Evolutionary conservation across 179 eudicot genomes (phyloP), one percentile per base, ranked within the genome.

Genomic region (Heliamphora pulchella): DNA sequence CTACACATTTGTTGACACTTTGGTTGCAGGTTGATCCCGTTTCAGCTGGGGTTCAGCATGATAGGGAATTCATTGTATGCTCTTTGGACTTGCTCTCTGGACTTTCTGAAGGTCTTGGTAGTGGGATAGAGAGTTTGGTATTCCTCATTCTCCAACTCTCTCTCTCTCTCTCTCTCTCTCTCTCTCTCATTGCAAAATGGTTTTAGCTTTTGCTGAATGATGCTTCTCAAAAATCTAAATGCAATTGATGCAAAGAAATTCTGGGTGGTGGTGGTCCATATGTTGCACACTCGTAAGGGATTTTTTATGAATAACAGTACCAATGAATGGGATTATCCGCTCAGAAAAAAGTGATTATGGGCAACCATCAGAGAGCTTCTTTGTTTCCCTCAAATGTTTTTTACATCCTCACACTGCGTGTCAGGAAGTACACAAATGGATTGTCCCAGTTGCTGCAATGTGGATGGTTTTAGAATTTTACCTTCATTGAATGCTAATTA

Each of bases 61-160:
- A 96, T 81, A 90, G 87, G 82, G 99, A 96, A 79, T 94, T 96
- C 83, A 84, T 88, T 54, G 99, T 94, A 39, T 96, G 99, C 82
- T 90, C 92, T 59, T 88, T 96, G 83, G 99, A 96, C 83, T 87
- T 96, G 81, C 94, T 96, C 64, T 96, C 99, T 70, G 98, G 99
- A 84, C 93, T 96, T 64, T 83, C 90, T 75, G 99, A 96, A 81
- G 99, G 98, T 84, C 98, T 96, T 87, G 98, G 99, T 66, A 87
- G 94, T 80, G 94, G 98, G 83, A 80, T 96, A 63, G 99, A 96
- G 87, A 92, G 94, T 84, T 79, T 96, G 99, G 99, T 96, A 96
- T 65, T 81, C 50, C 31, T 67, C 72, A 63, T 58, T 78, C 15
- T 83, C 69, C 4, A 31, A 72, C 7, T 22, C 67, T 63, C 41